Evolutionary conservation across 768 basidiomycete species (phyloP), one percentile per base, ranked within the genome.

Genomic region (Leucosporidium yakuticum): DNA sequence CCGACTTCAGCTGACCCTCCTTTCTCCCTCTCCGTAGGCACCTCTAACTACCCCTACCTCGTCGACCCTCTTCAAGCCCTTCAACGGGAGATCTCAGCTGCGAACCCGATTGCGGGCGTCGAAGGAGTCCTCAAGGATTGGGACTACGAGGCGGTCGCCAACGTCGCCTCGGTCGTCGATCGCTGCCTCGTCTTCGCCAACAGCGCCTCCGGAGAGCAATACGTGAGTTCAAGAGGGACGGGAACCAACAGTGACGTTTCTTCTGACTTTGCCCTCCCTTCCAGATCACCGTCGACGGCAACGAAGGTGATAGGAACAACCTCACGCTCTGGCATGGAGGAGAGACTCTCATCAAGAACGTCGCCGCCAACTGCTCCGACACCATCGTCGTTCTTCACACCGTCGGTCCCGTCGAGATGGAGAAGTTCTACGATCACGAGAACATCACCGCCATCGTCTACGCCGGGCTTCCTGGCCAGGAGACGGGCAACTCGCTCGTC

Each of bases 371-470:
- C 14, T 81, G 83, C 73, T 86, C 86, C 78, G 83, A 84, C 75
- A 90, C 88, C 7, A 71, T 93, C 62, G 92, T 91, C 31, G 84
- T 94, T 21, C 80, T 88, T 7, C 87, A 91, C 78, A 85, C 85
- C 12, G 88, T 90, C 39, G 91, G 91, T 5, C 74, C 57, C n/a
- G 36, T 58, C 23, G 39, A 36, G 11, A 25, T 58, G 23, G 79
- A 14, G 69, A 67, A 5, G 4, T 69, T 34, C 36, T 39, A 39
- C 29, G 64, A 69, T 29, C 56, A 69, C 54, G 27, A 69, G 7
- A 69, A 69, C 53, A 57, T 69, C 57, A 69, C 68, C 39, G 68
- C 68, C 9, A 56, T 69, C 19, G 36, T 69, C 17, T 34, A 27
- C 50, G 63, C 58, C 25, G 67, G 67, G 4, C 36, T 66, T 12